Percentiles rank a stretch among this genome's conserved stretches.
phyloP scores from a whole-genome alignment of 139 green algal genomes.

The Dunaliella primolecta region DNA sequence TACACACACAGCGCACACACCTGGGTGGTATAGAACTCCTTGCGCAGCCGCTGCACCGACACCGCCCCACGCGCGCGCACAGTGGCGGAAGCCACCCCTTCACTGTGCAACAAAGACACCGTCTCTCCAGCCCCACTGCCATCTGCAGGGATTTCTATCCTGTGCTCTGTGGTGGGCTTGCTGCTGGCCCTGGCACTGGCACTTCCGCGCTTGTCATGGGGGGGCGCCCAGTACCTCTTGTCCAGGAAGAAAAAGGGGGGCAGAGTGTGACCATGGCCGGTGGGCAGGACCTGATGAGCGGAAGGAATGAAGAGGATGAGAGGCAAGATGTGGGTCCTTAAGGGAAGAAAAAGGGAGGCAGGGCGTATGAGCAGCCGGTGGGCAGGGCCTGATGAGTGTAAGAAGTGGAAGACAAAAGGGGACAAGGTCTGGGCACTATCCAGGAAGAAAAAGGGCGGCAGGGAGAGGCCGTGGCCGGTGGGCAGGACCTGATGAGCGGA shows the following conservation, averaged over 20 bases:
- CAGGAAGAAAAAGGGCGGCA: neutral
- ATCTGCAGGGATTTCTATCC: neutral
- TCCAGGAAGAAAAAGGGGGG: conserved; percentile 43
- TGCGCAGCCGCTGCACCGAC: conserved; percentile 11
- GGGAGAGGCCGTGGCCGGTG: conserved; percentile 21
- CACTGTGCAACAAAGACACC: neutral
- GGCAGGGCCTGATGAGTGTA: conserved; percentile 24
- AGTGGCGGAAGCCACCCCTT: neutral
- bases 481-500: conserved; percentile 26
- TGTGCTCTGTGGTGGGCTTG: neutral
- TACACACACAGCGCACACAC: no score
- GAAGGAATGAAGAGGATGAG: no score
- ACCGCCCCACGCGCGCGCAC: neutral
- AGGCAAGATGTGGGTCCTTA: no score
- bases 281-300: conserved; percentile 28
- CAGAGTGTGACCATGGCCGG: conserved; percentile 19
- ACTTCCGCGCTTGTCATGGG: neutral
- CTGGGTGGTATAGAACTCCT: conserved; percentile 14
- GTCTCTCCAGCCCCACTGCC: neutral
- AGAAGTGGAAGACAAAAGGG: no score
- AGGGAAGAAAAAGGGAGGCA: neutral
- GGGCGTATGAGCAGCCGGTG: conserved; percentile 8
- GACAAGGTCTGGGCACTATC: no score
- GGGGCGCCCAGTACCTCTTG: conserved; percentile 23
- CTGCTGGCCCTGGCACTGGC: neutral